A percentile compares a stretch with the other conserved stretches of the same genome.
phyloP scores from a whole-genome alignment of 2,329 filamentous ascomycete species.

The Penicillium frequentans region DNA sequence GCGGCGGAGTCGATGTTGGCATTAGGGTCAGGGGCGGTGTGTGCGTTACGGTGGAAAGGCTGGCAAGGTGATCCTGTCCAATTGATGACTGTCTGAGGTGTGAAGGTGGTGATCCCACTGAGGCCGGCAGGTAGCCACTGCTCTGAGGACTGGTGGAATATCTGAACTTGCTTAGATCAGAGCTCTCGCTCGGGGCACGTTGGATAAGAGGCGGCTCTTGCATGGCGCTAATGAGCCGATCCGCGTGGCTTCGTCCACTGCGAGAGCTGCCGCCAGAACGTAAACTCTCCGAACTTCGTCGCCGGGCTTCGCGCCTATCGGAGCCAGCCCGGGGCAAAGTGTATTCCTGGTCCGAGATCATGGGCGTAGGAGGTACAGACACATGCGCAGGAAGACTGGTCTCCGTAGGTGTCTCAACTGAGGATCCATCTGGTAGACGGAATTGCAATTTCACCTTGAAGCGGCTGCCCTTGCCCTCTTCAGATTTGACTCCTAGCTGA shows the following conservation, averaged over 20 bases:
- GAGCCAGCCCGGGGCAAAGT: slow-evolving; percentile 34
- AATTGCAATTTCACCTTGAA: slow-evolving; percentile 82
- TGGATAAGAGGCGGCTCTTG: slow-evolving; percentile 34
- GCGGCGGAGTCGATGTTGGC: slow-evolving; percentile 20
- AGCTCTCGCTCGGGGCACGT: slow-evolving; percentile 13
- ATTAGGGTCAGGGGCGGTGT: slow-evolving; percentile 15
- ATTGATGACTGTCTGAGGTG: slow-evolving; percentile 2
- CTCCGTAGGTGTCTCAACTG: background rate
- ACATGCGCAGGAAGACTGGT: background rate
- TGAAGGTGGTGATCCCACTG: slow-evolving; percentile 4
- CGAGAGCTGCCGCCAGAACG: slow-evolving; percentile 34
- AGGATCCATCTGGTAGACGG: slow-evolving; percentile 51
- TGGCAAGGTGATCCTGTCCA: slow-evolving; percentile 10
- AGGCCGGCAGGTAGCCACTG: background rate
- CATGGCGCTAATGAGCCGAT: slow-evolving; percentile 44
- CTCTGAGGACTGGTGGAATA: slow-evolving; percentile 10
- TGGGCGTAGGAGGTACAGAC: slow-evolving; percentile 29
- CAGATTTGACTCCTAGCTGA: slow-evolving; percentile 79
- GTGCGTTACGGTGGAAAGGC: slow-evolving; percentile 14
- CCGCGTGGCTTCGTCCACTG: slow-evolving; percentile 41
- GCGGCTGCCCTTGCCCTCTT: slow-evolving; percentile 76
- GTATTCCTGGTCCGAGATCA: slow-evolving; percentile 37
- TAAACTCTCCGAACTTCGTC: slow-evolving; percentile 28
- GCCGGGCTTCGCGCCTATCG: slow-evolving; percentile 14
- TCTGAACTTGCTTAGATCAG: slow-evolving; percentile 3